These are phyloP conservation scores for Cordyceps cicadae DNA, from an alignment of 2,329 filamentous ascomycete species.

Conservation along the genomic window DNA sequence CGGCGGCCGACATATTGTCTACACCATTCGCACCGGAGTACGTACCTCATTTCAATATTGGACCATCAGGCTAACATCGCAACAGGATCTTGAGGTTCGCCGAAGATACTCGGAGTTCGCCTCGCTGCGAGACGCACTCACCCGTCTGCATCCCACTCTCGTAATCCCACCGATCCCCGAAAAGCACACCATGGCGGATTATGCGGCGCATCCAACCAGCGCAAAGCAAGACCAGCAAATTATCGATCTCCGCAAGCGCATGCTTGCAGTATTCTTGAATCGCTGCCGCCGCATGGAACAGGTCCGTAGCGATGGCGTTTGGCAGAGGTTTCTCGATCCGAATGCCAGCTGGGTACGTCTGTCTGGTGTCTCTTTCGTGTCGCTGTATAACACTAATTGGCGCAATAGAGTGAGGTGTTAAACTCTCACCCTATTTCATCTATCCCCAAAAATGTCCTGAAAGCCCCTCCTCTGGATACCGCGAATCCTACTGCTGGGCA, in stretches of 20 bases:
- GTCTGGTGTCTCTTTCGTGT: not conserved
- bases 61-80: constrained; percentile 5
- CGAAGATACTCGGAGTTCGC: constrained; percentile 95
- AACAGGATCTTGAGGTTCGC: constrained; percentile 85
- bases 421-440: constrained; percentile 84
- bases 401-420: constrained; percentile 74
- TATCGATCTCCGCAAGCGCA: constrained; percentile 92
- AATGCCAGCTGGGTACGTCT: constrained; percentile 88
- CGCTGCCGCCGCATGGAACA: constrained; percentile 88
- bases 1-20: constrained; percentile 89
- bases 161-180: constrained; percentile 96
- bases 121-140: constrained; percentile 79
- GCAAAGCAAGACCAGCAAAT: constrained; percentile 97
- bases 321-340: constrained; percentile 95
- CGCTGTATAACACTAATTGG: constrained; percentile 15
- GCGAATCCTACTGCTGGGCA: constrained; percentile 88
- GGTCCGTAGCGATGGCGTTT: constrained; percentile 85
- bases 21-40: constrained; percentile 93
- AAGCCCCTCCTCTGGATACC: constrained; percentile 88
- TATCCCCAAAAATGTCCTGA: constrained; percentile 87
- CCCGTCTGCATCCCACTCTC: constrained; percentile 85
- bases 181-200: constrained; percentile 98
- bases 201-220: constrained; percentile 93
- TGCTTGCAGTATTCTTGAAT: constrained; percentile 93
- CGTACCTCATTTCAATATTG: not conserved